A percentile compares a stretch with the other conserved stretches of the same genome.
Evolutionary conservation across 2,329 filamentous ascomycete species (phyloP).

Genomic region (Alternaria sp.): DNA sequence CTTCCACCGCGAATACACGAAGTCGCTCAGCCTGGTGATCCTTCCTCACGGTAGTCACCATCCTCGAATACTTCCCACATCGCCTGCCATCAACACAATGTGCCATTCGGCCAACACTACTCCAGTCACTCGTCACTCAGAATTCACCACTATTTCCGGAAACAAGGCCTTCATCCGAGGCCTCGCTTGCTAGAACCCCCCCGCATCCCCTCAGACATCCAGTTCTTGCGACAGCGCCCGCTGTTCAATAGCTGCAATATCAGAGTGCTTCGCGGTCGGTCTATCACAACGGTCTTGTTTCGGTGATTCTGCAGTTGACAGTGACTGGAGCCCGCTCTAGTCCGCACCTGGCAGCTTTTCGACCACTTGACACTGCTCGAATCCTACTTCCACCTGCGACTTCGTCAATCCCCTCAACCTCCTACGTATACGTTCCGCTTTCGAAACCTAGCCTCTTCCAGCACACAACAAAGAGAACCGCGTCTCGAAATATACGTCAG

Average conservation of each 20-base stretch:
- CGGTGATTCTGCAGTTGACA: conserved; percentile 55
- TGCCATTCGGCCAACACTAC: conserved; percentile 43
- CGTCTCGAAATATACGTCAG: conserved; percentile 46
- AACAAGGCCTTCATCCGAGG: conserved; percentile 53
- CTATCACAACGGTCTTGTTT: conserved; percentile 50
- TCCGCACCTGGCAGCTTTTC: conserved; percentile 45
- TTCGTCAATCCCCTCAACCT: conserved; percentile 40
- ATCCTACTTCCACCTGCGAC: conserved; percentile 38
- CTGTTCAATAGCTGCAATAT: conserved; percentile 47
- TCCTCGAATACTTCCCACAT: conserved; percentile 38
- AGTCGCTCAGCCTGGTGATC: conserved; percentile 42
- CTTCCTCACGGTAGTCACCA: conserved; percentile 35
- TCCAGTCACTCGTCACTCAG: conserved; percentile 56
- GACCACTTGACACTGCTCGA: conserved; percentile 46
- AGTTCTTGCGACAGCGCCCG: conserved; percentile 47
- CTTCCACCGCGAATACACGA: conserved; percentile 29
- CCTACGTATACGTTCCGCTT: conserved; percentile 26
- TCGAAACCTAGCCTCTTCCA: conserved; percentile 25
- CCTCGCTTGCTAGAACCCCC: conserved; percentile 47
- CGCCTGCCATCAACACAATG: conserved; percentile 46
- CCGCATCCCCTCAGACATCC: conserved; percentile 44
- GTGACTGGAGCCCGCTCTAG: conserved; percentile 52
- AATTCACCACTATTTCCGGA: conserved; percentile 46
- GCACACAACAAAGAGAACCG: conserved; percentile 24
- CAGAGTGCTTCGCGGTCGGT: conserved; percentile 50